Percentiles rank a stretch among this genome's conserved stretches.
Evolutionary conservation across 805 yeast genomes (phyloP).

Genomic region (Brettanomyces sp.): DNA sequence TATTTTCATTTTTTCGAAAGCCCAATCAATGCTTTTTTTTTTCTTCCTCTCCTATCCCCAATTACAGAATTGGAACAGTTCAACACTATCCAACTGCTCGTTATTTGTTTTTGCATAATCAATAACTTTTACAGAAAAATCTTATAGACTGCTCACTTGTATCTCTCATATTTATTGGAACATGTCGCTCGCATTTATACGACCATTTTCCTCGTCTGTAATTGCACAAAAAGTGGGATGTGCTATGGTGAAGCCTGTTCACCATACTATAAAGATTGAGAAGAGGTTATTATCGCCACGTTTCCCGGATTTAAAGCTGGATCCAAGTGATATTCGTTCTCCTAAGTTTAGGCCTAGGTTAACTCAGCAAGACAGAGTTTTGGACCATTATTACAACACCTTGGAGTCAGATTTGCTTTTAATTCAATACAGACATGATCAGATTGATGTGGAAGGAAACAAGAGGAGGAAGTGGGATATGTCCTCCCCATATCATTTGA

Average conservation of each 20-base stretch:
- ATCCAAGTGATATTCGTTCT: slow-evolving; percentile 69
- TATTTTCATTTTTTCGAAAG: too few species aligned
- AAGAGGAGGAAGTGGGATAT: slow-evolving; percentile 82
- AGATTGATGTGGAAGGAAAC: slow-evolving; percentile 45
- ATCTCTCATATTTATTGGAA: not conserved
- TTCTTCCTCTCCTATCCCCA: too few species aligned
- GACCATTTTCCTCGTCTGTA: slow-evolving; percentile 25
- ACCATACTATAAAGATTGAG: slow-evolving; percentile 71
- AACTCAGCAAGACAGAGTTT: slow-evolving; percentile 71
- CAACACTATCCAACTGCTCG: too few species aligned
- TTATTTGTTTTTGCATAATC: not conserved
- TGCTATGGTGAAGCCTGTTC: slow-evolving; percentile 83
- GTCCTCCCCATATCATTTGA: slow-evolving; percentile 78
- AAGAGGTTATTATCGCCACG: slow-evolving; percentile 70
- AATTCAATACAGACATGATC: slow-evolving; percentile 65
- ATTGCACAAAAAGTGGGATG: slow-evolving; percentile 41
- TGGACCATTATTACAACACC: slow-evolving; percentile 67
- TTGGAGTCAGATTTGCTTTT: slow-evolving; percentile 70
- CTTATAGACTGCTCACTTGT: not conserved
- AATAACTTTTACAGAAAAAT: not conserved
- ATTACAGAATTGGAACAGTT: too few species aligned
- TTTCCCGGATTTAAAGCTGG: slow-evolving; percentile 56
- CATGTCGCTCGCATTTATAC: slow-evolving; percentile 8
- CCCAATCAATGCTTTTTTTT: too few species aligned
- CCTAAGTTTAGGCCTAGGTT: slow-evolving; percentile 68